A percentile compares a stretch with the other conserved stretches of the same genome.
phyloP scores from a whole-genome alignment of 352 stramenopile species.

The Pythium volutum region DNA sequence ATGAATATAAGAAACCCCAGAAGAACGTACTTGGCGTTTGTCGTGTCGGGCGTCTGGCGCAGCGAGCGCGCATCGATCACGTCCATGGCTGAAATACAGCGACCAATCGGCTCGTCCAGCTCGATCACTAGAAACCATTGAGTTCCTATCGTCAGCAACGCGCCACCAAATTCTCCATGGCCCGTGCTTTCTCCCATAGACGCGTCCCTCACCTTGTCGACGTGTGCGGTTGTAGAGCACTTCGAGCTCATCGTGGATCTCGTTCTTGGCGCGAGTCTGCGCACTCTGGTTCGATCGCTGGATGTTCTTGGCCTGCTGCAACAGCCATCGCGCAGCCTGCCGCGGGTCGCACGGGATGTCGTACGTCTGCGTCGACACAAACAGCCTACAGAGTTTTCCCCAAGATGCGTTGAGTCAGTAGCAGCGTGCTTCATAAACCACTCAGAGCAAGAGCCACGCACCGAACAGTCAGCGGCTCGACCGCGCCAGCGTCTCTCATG shows the following conservation, averaged over 20 bases:
- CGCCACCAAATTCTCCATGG: neutral
- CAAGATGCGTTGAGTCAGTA: neutral
- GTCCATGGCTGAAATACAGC: conserved; percentile 65
- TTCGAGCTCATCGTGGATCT: conserved; percentile 58
- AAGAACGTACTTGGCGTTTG: conserved; percentile 38
- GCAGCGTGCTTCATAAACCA: neutral
- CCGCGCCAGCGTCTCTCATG: conserved; percentile 7
- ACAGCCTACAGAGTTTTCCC: conserved; percentile 45
- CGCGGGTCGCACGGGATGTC: conserved; percentile 78
- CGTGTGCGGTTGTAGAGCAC: conserved; percentile 80
- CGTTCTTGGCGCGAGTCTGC: conserved; percentile 24
- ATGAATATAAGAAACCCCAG: neutral
- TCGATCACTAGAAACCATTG: conserved; percentile 47
- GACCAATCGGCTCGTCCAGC: conserved; percentile 62
- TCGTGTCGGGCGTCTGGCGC: conserved; percentile 61
- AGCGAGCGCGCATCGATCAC: conserved; percentile 72
- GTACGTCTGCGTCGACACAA: conserved; percentile 80
- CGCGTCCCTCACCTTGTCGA: conserved; percentile 22
- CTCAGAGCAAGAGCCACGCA: conserved; percentile 19
- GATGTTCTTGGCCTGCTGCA: conserved; percentile 78
- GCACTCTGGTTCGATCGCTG: conserved; percentile 44
- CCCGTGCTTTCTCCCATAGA: neutral
- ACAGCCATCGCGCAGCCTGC: conserved; percentile 67
- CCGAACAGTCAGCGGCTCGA: conserved; percentile 51
- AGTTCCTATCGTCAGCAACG: neutral